A percentile compares a stretch with the other conserved stretches of the same genome.
Evolutionary conservation across 352 stramenopile species (phyloP).

Genomic region (Globisporangium takayamanum): DNA sequence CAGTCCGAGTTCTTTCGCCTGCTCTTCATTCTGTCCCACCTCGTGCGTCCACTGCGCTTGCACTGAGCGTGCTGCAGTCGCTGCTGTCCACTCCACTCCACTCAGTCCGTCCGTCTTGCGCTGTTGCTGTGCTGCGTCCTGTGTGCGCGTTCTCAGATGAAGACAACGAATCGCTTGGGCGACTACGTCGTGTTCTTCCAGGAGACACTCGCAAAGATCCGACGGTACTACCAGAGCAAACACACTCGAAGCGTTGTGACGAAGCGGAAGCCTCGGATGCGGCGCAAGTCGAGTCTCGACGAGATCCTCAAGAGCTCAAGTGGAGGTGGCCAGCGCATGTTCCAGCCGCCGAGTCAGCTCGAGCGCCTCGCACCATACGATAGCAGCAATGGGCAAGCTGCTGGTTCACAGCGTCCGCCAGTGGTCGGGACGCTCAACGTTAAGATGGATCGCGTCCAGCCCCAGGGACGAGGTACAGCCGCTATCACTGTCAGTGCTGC

Average conservation of each 20-base stretch:
- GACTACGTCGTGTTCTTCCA: slow-evolving; percentile 79
- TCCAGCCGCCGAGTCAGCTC: slow-evolving; percentile 10
- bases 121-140: neutral
- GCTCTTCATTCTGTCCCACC: slow-evolving; percentile 65
- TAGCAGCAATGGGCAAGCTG: neutral
- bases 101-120: neutral
- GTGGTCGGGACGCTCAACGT: slow-evolving; percentile 17
- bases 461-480: slow-evolving; percentile 19
- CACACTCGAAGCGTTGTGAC: slow-evolving; percentile 12
- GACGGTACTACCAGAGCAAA: slow-evolving; percentile 42
- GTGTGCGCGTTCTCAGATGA: slow-evolving; percentile 39
- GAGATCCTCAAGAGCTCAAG: slow-evolving; percentile 19
- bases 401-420: too few species aligned
- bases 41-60: slow-evolving; percentile 28
- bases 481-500: neutral
- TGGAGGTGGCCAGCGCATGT: neutral
- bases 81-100: too few species aligned
- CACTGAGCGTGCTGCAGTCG: neutral
- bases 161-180: slow-evolving; percentile 46
- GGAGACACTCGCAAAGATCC: slow-evolving; percentile 56
- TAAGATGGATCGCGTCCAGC: slow-evolving; percentile 26
- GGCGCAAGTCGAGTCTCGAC: slow-evolving; percentile 26
- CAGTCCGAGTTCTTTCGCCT: slow-evolving; percentile 55
- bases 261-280: slow-evolving; percentile 20
- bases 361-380: slow-evolving; percentile 2